A percentile compares a stretch with the other conserved stretches of the same genome.
Evolutionary conservation across 1,139 yeast genomes (phyloP).

Genomic region (Chernovozyma aurita): DNA sequence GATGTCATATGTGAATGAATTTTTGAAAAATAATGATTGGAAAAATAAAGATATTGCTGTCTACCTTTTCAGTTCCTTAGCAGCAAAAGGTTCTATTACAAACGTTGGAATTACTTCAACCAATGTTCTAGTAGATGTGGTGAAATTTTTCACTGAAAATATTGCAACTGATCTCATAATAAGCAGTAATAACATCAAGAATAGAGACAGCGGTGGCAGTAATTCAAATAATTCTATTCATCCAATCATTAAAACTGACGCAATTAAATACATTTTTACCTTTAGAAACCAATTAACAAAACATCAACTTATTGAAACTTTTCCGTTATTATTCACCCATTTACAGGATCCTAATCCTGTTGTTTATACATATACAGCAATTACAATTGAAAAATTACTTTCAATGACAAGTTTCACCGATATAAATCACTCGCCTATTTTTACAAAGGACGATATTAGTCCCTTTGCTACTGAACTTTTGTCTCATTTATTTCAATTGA

Average conservation of each 20-base stretch:
- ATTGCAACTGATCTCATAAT: slow-evolving; percentile 61
- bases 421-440: slow-evolving; percentile 47
- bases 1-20: slow-evolving; percentile 69
- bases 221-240: slow-evolving; percentile 50
- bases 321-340: slow-evolving; percentile 77
- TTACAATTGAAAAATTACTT: slow-evolving; percentile 84
- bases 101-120: slow-evolving; percentile 86
- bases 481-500: slow-evolving; percentile 60
- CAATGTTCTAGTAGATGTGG: slow-evolving; percentile 79
- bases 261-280: slow-evolving; percentile 83
- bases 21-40: slow-evolving; percentile 61
- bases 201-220: too few species aligned
- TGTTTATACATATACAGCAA: slow-evolving; percentile 89
- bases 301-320: slow-evolving; percentile 70
- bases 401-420: slow-evolving; percentile 62
- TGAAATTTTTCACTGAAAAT: slow-evolving; percentile 74
- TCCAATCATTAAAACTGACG: slow-evolving; percentile 84
- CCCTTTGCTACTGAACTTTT: slow-evolving; percentile 49
- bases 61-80: slow-evolving; percentile 81
- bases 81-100: slow-evolving; percentile 85
- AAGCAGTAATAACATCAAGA: not conserved
- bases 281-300: slow-evolving; percentile 92
- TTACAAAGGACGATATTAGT: slow-evolving; percentile 65
- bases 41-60: slow-evolving; percentile 82
- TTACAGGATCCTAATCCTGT: slow-evolving; percentile 64